These are phyloP conservation scores for Penicillium parvum DNA, from an alignment of 495 filamentous ascomycete genomes.

Conservation along the genomic window DNA sequence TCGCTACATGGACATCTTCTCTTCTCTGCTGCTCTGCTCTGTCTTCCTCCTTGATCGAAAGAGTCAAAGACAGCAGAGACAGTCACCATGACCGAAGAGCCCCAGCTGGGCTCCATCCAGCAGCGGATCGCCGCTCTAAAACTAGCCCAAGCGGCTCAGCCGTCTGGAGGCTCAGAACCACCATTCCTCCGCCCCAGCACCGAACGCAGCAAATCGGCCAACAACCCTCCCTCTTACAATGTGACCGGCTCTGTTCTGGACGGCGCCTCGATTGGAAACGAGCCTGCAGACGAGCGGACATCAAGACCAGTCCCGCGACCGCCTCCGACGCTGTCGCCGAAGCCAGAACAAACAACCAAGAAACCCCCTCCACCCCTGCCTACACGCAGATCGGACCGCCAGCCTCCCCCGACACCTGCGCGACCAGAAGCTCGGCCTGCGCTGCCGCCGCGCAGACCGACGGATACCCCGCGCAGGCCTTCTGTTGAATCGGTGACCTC, in stretches of 20 bases:
- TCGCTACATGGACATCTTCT: slow-evolving; percentile 2
- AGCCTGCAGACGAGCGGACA: slow-evolving; percentile 27
- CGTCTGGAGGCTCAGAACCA: slow-evolving; percentile 17
- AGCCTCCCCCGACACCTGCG: slow-evolving; percentile 29
- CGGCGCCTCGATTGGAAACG: slow-evolving; percentile 39
- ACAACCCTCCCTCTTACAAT: slow-evolving; percentile 39
- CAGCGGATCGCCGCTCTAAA: slow-evolving; percentile 58
- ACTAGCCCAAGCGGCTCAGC: slow-evolving; percentile 48
- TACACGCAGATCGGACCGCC: slow-evolving; percentile 38
- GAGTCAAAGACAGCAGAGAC: background rate
- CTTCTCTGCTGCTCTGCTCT: background rate
- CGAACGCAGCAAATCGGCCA: slow-evolving; percentile 43
- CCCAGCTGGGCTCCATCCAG: slow-evolving; percentile 49
- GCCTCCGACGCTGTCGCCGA: slow-evolving; percentile 17
- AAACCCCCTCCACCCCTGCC: slow-evolving; percentile 50
- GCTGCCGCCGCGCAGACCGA: slow-evolving; percentile 38
- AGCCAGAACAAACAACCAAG: slow-evolving; percentile 33
- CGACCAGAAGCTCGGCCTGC: slow-evolving; percentile 33
- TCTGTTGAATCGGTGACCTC: slow-evolving; percentile 38
- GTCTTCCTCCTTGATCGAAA: background rate
- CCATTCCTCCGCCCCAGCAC: slow-evolving; percentile 30
- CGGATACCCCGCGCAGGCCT: slow-evolving; percentile 23
- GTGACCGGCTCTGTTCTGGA: slow-evolving; percentile 31
- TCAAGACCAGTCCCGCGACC: slow-evolving; percentile 20
- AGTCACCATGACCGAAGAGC: slow-evolving; percentile 31